Conservation (phyloP, 257 asterid genomes). For the Ilex asprella region DNA sequence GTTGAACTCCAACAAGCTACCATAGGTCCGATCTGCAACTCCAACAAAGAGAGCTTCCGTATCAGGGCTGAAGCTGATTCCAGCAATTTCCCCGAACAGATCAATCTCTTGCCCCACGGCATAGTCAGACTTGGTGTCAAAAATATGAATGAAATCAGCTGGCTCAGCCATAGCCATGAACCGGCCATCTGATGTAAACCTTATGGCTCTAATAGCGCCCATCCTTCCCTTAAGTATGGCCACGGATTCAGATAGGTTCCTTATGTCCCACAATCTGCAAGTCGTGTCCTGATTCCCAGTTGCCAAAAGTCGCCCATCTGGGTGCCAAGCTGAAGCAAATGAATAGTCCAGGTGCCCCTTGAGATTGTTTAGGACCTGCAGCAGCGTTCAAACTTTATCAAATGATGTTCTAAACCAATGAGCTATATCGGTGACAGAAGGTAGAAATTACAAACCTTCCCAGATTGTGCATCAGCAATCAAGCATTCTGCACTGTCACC, state of each 20-base stretch:
- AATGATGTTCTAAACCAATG: too few species aligned
- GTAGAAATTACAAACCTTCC: constrained; percentile 36
- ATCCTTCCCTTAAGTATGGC: constrained; percentile 62
- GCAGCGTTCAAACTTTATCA: background rate
- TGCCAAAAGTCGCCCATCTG: constrained; percentile 61
- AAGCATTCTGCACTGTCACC: constrained; percentile 66
- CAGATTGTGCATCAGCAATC: constrained; percentile 53
- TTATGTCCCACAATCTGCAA: constrained; percentile 78
- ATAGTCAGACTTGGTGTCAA: constrained; percentile 41
- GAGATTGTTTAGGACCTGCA: constrained; percentile 45
- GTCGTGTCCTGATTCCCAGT: constrained; percentile 88
- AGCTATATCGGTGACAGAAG: too few species aligned
- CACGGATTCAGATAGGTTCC: constrained; percentile 57
- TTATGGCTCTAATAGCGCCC: constrained; percentile 64
- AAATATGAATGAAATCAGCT: constrained; percentile 76
- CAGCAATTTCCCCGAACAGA: constrained; percentile 78
- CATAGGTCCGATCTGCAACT: constrained; percentile 65
- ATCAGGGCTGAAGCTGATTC: constrained; percentile 69
- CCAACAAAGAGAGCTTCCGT: constrained; percentile 65
- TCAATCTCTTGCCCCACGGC: constrained; percentile 55
- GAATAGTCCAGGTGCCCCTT: constrained; percentile 73
- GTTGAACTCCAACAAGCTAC: constrained; percentile 69
- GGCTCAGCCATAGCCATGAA: constrained; percentile 90
- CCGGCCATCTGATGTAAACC: constrained; percentile 64
- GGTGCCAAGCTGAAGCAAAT: constrained; percentile 89